Percentiles rank a stretch among this genome's conserved stretches.
phyloP scores from a whole-genome alignment of 1,284 basidiomycete genomes.

The Macrocybe sp. region DNA sequence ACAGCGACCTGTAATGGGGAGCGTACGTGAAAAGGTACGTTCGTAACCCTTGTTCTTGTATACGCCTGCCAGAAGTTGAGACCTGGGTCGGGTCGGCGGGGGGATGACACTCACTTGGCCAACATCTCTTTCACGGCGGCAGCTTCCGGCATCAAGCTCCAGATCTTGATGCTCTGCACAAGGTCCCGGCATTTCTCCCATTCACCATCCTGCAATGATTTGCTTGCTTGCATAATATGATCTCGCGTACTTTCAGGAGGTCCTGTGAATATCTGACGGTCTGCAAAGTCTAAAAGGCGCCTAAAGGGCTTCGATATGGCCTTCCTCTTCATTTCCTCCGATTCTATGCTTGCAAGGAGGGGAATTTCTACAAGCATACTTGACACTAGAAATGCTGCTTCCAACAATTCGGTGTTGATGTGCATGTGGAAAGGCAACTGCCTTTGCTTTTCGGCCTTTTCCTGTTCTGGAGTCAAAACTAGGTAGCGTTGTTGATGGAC shows the following conservation, averaged over 20 bases:
- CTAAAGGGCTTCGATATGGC: conserved; percentile 95
- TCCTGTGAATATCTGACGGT: conserved; percentile 96
- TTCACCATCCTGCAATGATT: conserved; percentile 93
- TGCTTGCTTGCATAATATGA: conserved; percentile 99
- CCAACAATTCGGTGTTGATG: conserved; percentile 97
- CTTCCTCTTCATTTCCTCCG: conserved; percentile 89
- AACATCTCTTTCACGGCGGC: conserved; percentile 92
- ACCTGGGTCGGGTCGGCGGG: conserved; percentile 2
- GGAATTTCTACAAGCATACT: conserved; percentile 99
- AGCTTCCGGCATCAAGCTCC: conserved; percentile 92
- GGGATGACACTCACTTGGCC: conserved; percentile 59
- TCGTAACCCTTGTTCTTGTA: conserved; percentile 95
- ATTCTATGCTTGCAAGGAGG: conserved; percentile 89
- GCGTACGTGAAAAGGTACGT: conserved; percentile 99
- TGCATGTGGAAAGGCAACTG: conserved; percentile 99
- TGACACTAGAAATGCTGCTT: conserved; percentile 95
- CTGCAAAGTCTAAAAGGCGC: conserved; percentile 93
- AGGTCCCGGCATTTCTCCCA: conserved; percentile 96
- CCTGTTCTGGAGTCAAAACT: conserved; percentile 88
- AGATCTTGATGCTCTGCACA: conserved; percentile 95
- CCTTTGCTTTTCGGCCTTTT: conserved; percentile 92
- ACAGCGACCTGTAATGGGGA: conserved; percentile 89
- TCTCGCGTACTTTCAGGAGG: conserved; percentile 98
- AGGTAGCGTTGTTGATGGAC: conserved; percentile 92
- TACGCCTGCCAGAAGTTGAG: conserved; percentile 55